Evolutionary conservation across 2,329 filamentous ascomycete species (phyloP).

Genomic region (Albifimbria verrucaria): DNA sequence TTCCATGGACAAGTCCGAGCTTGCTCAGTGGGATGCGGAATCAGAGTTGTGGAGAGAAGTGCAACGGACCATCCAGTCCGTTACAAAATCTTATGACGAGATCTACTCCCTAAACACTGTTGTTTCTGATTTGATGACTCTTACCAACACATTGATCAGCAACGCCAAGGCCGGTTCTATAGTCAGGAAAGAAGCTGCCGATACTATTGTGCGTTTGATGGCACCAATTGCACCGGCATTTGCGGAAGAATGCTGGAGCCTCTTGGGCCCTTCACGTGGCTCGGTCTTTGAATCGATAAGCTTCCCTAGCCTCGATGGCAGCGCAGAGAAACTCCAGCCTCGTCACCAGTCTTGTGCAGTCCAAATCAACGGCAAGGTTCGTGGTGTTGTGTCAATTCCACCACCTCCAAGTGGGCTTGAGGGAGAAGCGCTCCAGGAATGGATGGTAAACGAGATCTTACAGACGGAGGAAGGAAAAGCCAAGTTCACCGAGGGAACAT

Average conservation of each 20-base stretch:
- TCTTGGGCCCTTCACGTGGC: constrained; percentile 39
- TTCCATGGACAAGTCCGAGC: constrained; percentile 27
- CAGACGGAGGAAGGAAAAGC: constrained; percentile 56
- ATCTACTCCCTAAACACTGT: constrained; percentile 80
- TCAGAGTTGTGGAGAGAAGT: constrained; percentile 59
- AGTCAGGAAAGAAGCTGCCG: constrained; percentile 47
- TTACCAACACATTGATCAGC: constrained; percentile 67
- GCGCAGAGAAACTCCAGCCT: constrained; percentile 46
- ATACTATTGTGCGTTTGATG: constrained; percentile 65
- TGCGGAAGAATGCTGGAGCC: constrained; percentile 75
- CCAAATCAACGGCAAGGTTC: constrained; percentile 77
- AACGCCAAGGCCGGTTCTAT: constrained; percentile 33
- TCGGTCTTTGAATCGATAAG: constrained; percentile 43
- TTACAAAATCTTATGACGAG: constrained; percentile 65
- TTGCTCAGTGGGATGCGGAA: constrained; percentile 43
- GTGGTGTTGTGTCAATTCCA: constrained; percentile 64
- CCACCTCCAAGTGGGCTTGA: constrained; percentile 40
- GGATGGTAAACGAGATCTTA: constrained; percentile 60
- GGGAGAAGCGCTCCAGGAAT: constrained; percentile 48
- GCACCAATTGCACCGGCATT: constrained; percentile 79
- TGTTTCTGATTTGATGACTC: constrained; percentile 76
- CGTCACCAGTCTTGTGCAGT: constrained; percentile 59
- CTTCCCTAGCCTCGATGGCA: constrained; percentile 59
- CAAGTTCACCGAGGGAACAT: constrained; percentile 47
- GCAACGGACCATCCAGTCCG: constrained; percentile 63